phyloP scores from a whole-genome alignment of 352 stramenopile genomes.

The Phytophthora melonis region DNA sequence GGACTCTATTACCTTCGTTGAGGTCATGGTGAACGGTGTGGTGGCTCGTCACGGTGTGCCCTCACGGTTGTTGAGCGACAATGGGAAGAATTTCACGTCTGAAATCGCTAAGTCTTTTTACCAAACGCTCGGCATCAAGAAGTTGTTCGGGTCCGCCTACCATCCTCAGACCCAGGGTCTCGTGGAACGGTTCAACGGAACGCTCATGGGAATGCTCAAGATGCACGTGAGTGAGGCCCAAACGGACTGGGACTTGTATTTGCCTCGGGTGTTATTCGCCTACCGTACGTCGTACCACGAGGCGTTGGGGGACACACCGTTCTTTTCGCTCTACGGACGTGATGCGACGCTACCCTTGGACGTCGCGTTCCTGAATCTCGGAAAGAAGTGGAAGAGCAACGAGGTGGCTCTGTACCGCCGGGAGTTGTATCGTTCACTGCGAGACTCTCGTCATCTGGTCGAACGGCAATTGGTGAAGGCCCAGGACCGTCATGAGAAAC shows the following conservation, averaged over 20 bases:
- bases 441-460: too few species aligned
- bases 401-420: conserved; percentile 6
- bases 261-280: conserved; percentile 8
- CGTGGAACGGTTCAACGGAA: conserved; percentile 13
- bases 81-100: conserved; percentile 8
- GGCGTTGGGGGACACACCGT: conserved; percentile 1
- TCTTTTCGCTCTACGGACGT: too few species aligned
- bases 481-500: too few species aligned
- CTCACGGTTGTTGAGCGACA: conserved; percentile 10
- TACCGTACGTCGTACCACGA: conserved; percentile 21
- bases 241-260: conserved; percentile 15
- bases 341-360: too few species aligned
- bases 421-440: conserved; percentile 2
- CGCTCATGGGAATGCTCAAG: conserved; percentile 1
- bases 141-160: conserved; percentile 3
- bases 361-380: too few species aligned
- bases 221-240: conserved; percentile 2
- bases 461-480: too few species aligned
- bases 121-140: conserved; percentile 10
- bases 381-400: conserved; percentile 19
- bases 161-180: conserved; percentile 13
- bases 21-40: conserved; percentile 1
- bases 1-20: neutral
- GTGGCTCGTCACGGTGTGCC: conserved; percentile 7
- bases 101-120: conserved; percentile 16